Conservation (phyloP, 257 asterid genomes). For the Solanum okadae region DNA sequence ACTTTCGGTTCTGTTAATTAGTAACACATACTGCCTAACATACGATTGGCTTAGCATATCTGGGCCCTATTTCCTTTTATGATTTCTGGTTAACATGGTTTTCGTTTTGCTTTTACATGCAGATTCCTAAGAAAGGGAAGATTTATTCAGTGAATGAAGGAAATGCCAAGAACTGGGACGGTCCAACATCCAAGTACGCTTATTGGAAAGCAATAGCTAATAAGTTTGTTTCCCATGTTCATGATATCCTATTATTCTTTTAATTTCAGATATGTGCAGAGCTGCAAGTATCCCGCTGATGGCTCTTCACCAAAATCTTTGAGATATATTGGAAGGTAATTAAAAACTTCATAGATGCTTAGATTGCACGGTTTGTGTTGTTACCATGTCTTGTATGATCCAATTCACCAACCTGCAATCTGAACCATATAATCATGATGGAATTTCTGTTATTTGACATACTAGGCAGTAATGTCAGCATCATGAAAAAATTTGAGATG, state of each 20-base stretch:
- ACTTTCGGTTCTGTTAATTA: background rate
- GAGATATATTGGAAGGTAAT: slow-evolving; percentile 95
- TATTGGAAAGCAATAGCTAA: background rate
- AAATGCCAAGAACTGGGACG: slow-evolving; percentile 92
- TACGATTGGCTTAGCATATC: background rate
- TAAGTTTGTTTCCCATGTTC: background rate
- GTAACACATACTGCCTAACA: background rate
- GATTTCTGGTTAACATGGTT: background rate
- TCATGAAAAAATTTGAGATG: background rate
- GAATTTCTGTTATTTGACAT: background rate
- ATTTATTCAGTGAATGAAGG: slow-evolving; percentile 96
- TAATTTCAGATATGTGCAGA: slow-evolving; percentile 62
- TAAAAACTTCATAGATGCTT: background rate
- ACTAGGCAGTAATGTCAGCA: background rate
- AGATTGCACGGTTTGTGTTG: background rate
- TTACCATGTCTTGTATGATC: background rate
- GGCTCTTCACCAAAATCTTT: slow-evolving; percentile 86
- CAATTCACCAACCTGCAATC: background rate
- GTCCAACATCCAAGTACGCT: slow-evolving; percentile 70
- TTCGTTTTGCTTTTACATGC: background rate
- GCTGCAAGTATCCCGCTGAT: slow-evolving; percentile 81
- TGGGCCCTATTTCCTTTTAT: background rate
- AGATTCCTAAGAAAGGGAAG: slow-evolving; percentile 88
- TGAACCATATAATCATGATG: background rate
- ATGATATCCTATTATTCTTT: slow-evolving; percentile 2